Evolutionary conservation across 495 filamentous ascomycete species (phyloP).

Genomic region (Daldinia grandis): DNA sequence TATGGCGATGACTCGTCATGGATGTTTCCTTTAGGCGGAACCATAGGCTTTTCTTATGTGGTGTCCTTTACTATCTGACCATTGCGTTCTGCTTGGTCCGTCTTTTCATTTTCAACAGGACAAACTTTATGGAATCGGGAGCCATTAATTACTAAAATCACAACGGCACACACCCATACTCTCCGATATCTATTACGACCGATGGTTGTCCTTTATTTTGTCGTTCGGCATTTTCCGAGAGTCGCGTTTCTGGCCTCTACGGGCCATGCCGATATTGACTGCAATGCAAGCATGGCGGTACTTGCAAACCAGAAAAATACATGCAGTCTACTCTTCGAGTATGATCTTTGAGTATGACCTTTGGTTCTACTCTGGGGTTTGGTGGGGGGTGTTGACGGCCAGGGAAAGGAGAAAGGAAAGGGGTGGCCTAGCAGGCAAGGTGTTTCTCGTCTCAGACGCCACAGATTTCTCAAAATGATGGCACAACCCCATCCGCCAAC

Average conservation of each 20-base stretch:
- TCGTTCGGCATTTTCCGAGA: not conserved
- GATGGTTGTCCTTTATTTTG: not conserved
- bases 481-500: not conserved
- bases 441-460: not conserved
- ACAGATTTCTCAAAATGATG: not conserved
- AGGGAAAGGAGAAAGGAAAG: not conserved
- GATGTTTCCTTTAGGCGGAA: not conserved
- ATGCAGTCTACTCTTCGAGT: not conserved
- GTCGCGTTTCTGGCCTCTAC: not conserved
- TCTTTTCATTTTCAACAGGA: not conserved
- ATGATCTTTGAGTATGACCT: conserved; percentile 2
- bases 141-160: not conserved
- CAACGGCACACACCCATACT: not conserved
- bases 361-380: conserved; percentile 1
- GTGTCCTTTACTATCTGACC: not conserved
- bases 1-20: not conserved
- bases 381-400: not conserved
- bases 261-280: not conserved
- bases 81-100: not conserved
- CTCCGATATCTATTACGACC: not conserved
- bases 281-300: not conserved
- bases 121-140: not conserved
- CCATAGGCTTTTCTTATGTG: conserved; percentile 20
- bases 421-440: not conserved
- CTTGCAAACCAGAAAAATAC: not conserved